phyloP scores from a whole-genome alignment of 257 asterid species.

The Coffea canephora region DNA sequence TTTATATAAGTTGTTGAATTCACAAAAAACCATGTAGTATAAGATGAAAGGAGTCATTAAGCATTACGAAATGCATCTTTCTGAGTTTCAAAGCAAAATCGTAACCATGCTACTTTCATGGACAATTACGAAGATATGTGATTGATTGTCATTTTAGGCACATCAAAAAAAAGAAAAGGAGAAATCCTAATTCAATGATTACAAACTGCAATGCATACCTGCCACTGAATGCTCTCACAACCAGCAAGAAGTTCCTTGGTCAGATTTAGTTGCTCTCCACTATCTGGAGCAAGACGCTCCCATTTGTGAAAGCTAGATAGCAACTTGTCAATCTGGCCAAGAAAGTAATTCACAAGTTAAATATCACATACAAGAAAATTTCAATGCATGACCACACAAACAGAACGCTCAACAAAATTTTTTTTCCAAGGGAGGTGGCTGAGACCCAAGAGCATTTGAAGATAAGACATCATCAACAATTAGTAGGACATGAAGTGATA shows the following conservation, averaged over 20 bases:
- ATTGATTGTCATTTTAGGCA: not conserved
- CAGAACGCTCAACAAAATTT: not conserved
- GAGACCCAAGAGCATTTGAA: not conserved
- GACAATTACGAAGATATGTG: not conserved
- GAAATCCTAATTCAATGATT: not conserved
- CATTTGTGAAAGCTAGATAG: constrained; percentile 73
- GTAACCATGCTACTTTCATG: not conserved
- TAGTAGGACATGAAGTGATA: not conserved
- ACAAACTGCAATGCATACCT: constrained; percentile 45
- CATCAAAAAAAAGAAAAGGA: not conserved
- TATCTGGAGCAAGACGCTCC: constrained; percentile 64
- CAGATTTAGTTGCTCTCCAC: constrained; percentile 59
- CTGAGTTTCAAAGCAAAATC: not conserved
- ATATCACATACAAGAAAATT: not conserved
- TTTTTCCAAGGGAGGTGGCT: not conserved
- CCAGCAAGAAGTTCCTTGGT: constrained; percentile 74
- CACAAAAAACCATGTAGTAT: not conserved
- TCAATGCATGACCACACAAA: not conserved
- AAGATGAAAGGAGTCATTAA: not conserved
- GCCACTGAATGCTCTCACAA: constrained; percentile 95
- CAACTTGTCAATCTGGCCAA: constrained; percentile 80
- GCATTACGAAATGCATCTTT: not conserved
- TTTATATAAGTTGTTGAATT: not conserved
- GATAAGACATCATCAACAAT: not conserved
- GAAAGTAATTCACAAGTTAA: constrained; percentile 20